phyloP scores from a whole-genome alignment of 2,329 filamentous ascomycete species.

The Botrytis squamosa region DNA sequence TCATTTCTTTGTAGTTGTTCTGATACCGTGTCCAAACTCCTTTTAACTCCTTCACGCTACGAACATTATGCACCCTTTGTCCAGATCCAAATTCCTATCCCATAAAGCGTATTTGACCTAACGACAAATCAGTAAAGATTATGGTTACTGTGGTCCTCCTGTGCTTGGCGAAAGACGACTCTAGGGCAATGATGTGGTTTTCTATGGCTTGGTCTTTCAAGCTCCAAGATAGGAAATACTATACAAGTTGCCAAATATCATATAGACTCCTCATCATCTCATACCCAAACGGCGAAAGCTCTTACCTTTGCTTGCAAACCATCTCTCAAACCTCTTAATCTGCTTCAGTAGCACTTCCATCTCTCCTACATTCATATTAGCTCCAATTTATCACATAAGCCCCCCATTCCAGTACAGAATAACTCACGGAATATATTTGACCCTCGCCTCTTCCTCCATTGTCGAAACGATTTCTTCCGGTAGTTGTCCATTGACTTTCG shows the following conservation, averaged over 20 bases:
- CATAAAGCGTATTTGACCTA: constrained; percentile 5
- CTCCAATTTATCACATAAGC: neutral
- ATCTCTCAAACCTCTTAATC: constrained; percentile 25
- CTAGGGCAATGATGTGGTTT: constrained; percentile 90
- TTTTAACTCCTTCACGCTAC: constrained; percentile 4
- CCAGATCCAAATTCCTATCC: neutral
- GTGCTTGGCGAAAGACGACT: constrained; percentile 35
- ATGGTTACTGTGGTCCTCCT: neutral
- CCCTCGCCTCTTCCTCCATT: constrained; percentile 61
- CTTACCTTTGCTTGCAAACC: constrained; percentile 4
- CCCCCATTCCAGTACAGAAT: constrained; percentile 2
- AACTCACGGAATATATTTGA: constrained; percentile 65
- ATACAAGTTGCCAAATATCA: constrained; percentile 85
- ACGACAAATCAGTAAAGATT: neutral
- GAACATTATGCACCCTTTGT: neutral
- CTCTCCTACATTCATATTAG: constrained; percentile 46
- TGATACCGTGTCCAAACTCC: neutral
- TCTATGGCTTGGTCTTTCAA: constrained; percentile 50
- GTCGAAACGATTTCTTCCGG: constrained; percentile 62
- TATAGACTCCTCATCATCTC: constrained; percentile 41
- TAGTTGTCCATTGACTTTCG: constrained; percentile 84
- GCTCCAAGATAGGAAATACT: constrained; percentile 99
- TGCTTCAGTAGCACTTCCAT: constrained; percentile 50
- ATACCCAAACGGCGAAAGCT: neutral
- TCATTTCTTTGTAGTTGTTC: neutral